Base-by-base conservation (phyloP, 345 rosid species). In the Syzygium aqueum region DNA sequence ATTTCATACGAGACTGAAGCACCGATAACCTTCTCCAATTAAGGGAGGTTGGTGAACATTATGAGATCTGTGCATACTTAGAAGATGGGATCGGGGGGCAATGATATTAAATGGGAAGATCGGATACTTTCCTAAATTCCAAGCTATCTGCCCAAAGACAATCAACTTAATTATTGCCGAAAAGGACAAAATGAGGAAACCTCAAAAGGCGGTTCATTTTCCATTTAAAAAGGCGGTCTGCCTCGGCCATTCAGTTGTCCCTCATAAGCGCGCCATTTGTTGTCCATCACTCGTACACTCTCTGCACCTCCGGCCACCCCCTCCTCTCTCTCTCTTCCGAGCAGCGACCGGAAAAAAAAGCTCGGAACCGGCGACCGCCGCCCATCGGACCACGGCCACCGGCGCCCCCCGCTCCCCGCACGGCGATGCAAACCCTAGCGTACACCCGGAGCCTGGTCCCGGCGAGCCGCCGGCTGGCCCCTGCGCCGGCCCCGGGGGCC, bases 371-470 rank as follows among this genome's bases (percentile, higher is more conserved):
- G 85, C 27, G 57, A 50, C 56, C 0, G 40, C 50, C 61, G 23
- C 87, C 53, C 84, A 67, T 43, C 25, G 3, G 46, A 25, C 63
- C 11, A 33, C 51, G 63, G 54, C 84, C 53, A 43, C 73, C 85
- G 23, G 13, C 21, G 28, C 5, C 4, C 4, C 52, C 25, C 15
- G 51, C 17, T 14, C 19, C 9, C 61, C 17, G 80, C 86, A 84
- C 21, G 49, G 82, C 82, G 21, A 87, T 87, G 85, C 85, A 63
- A 84, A 30, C 86, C 86, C 77, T 87, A 59, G 80, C 86, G 30
- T 84, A 28, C 82, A 50, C 88, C 57, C 88, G 84, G 80, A 85
- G 85, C 88, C 51, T 61, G 78, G 78, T 84, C 86, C 86, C 17
- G 82, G 43, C 28, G 28, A 85, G 61, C 50, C 61, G 19, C 88